Conservation (phyloP, 192 early-diverging fungal genomes). For the Coemansia sp. region DNA sequence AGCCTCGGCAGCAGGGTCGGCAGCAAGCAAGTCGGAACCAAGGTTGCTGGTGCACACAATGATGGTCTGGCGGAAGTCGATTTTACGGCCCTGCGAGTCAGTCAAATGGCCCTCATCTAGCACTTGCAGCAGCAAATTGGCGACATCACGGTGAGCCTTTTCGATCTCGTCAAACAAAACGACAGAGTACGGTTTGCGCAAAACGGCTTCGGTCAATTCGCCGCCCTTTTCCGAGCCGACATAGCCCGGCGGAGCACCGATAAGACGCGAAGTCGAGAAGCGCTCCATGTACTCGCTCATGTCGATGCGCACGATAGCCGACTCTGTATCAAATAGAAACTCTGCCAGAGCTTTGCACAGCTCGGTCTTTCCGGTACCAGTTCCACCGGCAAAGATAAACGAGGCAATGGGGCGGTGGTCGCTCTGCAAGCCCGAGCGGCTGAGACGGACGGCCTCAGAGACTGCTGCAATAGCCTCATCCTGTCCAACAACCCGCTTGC, state of each 20-base stretch:
- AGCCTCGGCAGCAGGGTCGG: slow-evolving; percentile 37
- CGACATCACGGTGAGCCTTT: slow-evolving; percentile 82
- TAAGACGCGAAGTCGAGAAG: slow-evolving; percentile 67
- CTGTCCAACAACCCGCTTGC: slow-evolving; percentile 70
- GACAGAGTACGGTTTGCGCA: slow-evolving; percentile 76
- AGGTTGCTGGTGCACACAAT: slow-evolving; percentile 82
- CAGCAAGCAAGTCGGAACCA: slow-evolving; percentile 66
- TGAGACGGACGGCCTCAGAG: slow-evolving; percentile 71
- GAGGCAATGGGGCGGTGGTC: slow-evolving; percentile 70
- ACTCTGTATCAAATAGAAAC: slow-evolving; percentile 74
- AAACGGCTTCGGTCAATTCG: slow-evolving; percentile 73
- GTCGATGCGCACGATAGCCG: slow-evolving; percentile 71
- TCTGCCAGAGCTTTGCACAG: slow-evolving; percentile 73
- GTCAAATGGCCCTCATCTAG: slow-evolving; percentile 80
- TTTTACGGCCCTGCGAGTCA: slow-evolving; percentile 72
- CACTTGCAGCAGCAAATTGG: slow-evolving; percentile 91
- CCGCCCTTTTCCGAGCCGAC: slow-evolving; percentile 78
- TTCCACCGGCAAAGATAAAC: slow-evolving; percentile 81
- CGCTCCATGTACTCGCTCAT: slow-evolving; percentile 81
- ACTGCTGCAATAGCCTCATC: slow-evolving; percentile 66
- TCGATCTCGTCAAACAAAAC: slow-evolving; percentile 80
- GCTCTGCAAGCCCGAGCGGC: slow-evolving; percentile 73
- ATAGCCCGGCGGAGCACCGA: slow-evolving; percentile 79
- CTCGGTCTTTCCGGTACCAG: slow-evolving; percentile 82
- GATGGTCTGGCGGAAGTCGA: slow-evolving; percentile 79